Percentiles rank a stretch among this genome's conserved stretches.
phyloP scores from a whole-genome alignment of 1,139 yeast species.

The Diutina pseudorugosa region DNA sequence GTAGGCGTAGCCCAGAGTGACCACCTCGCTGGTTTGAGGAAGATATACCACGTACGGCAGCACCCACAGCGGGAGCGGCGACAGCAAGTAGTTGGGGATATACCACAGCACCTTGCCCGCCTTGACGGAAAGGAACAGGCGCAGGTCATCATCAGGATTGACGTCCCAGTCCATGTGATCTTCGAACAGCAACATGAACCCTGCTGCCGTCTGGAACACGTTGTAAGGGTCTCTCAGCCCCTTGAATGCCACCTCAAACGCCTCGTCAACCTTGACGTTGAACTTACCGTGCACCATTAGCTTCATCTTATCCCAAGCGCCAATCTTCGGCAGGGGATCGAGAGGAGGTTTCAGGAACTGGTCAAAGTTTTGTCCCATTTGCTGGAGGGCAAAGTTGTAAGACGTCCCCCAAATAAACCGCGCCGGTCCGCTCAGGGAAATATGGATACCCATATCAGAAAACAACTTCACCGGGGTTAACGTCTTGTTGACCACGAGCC shows the following conservation, averaged over 20 bases:
- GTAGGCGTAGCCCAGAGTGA: conserved; percentile 40
- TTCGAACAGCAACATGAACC: conserved; percentile 28
- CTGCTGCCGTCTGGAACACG: conserved; percentile 25
- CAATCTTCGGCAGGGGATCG: conserved; percentile 46
- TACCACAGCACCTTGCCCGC: conserved; percentile 30
- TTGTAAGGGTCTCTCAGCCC: conserved; percentile 37
- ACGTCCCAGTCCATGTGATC: conserved; percentile 28
- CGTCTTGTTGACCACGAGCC: conserved; percentile 58
- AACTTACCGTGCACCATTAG: conserved; percentile 37
- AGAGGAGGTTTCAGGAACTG: conserved; percentile 74
- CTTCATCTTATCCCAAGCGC: conserved; percentile 49
- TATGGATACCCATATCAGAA: conserved; percentile 44
- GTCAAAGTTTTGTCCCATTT: conserved; percentile 68
- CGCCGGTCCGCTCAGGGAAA: conserved; percentile 48
- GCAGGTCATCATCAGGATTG: conserved; percentile 28
- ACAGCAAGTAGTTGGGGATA: conserved; percentile 51
- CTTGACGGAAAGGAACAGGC: conserved; percentile 23
- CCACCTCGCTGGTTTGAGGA: conserved; percentile 29
- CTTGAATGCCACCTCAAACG: conserved; percentile 40
- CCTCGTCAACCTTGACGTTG: conserved; percentile 13
- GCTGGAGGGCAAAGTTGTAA: conserved; percentile 75
- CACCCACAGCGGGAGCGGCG: conserved; percentile 52
- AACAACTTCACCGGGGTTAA: conserved; percentile 65
- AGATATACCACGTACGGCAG: conserved; percentile 31
- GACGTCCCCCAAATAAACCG: conserved; percentile 81